Conservation (phyloP, 768 basidiomycete species). For the Pulveroboletus frians region DNA sequence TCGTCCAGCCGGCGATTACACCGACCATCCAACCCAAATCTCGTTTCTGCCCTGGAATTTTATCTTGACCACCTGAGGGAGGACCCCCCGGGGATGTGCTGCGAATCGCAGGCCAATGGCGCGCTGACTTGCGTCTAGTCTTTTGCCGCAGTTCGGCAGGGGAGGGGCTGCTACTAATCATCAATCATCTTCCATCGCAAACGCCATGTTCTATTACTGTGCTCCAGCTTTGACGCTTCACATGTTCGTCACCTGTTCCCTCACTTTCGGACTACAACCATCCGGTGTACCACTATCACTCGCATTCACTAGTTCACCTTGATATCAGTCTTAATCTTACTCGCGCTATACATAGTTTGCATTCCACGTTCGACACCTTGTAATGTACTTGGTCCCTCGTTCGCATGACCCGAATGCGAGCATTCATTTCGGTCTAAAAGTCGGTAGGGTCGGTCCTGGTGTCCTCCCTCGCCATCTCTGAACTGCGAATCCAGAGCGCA, state of each 20-base stretch:
- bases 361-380: neutral
- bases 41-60: neutral
- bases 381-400: neutral
- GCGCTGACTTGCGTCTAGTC: constrained; percentile 49
- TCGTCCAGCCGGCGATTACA: constrained; percentile 21
- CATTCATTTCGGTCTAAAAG: neutral
- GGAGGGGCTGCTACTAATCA: constrained; percentile 13
- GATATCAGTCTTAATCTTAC: neutral
- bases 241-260: neutral
- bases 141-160: constrained; percentile 38
- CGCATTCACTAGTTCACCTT: constrained; percentile 14
- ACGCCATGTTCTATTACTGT: constrained; percentile 15
- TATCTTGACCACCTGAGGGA: neutral
- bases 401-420: neutral
- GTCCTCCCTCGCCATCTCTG: neutral
- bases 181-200: constrained; percentile 1
- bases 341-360: constrained; percentile 3
- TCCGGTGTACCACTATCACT: constrained; percentile 7
- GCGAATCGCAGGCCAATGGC: constrained; percentile 12
- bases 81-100: neutral
- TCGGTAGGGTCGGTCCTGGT: neutral
- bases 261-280: neutral
- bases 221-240: neutral
- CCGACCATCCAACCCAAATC: neutral
- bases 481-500: constrained; percentile 9